A percentile compares a stretch with the other conserved stretches of the same genome.
phyloP scores from a whole-genome alignment of 1,284 basidiomycete species.

The Boletus sp. region DNA sequence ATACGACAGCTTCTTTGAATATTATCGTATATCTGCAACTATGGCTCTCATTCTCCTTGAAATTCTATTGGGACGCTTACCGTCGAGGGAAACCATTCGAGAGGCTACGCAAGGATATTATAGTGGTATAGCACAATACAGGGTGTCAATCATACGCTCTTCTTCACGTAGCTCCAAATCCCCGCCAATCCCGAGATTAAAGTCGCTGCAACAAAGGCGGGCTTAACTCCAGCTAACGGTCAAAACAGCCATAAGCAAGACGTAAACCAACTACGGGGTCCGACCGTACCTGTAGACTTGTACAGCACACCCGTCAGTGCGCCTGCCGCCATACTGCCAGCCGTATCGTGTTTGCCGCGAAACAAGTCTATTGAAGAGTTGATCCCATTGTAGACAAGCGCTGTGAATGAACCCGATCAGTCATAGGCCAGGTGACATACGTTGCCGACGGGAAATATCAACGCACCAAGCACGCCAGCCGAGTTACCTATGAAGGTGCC shows the following conservation, averaged over 20 bases:
- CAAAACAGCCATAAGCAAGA: conserved; percentile 34
- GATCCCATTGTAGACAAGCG: conserved; percentile 93
- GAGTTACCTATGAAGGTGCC: conserved; percentile 98
- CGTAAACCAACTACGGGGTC: conserved; percentile 30
- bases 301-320: conserved; percentile 88
- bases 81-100: conserved; percentile 8
- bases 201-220: conserved; percentile 84
- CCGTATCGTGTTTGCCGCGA: conserved; percentile 89
- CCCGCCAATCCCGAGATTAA: conserved; percentile 87
- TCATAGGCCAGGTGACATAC: conserved; percentile 22
- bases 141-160: conserved; percentile 53
- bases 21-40: conserved; percentile 33
- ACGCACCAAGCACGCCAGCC: conserved; percentile 90
- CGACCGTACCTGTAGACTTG: conserved; percentile 84
- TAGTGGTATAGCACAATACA: conserved; percentile 49
- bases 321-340: conserved; percentile 90
- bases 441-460: conserved; percentile 37
- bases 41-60: conserved; percentile 31
- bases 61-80: conserved; percentile 42
- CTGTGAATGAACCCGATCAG: conserved; percentile 41
- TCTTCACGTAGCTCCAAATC: conserved; percentile 90
- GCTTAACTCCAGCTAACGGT: conserved; percentile 79
- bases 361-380: conserved; percentile 90
- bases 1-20: conserved; percentile 32
- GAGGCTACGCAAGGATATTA: conserved; percentile 42